Percentiles rank a stretch among this genome's conserved stretches.
Conservation (phyloP, 2,329 filamentous ascomycete genomes). For the Diaporthe longicolla region DNA sequence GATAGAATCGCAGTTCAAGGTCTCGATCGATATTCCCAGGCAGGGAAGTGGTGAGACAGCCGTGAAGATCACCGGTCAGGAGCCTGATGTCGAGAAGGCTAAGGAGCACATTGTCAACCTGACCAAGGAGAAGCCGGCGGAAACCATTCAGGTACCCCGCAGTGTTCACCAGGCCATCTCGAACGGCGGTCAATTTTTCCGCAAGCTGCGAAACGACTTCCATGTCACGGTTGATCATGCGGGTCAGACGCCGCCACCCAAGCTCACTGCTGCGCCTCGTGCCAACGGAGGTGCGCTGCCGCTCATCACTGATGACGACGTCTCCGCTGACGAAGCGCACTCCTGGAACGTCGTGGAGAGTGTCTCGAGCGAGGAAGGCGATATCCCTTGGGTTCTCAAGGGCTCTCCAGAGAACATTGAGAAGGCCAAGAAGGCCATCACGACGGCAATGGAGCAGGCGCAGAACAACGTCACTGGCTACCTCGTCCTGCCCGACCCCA, state of each 20-base stretch:
- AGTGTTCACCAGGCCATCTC: constrained; percentile 86
- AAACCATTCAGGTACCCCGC: constrained; percentile 87
- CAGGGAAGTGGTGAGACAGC: constrained; percentile 87
- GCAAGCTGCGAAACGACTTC: constrained; percentile 86
- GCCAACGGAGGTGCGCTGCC: constrained; percentile 78
- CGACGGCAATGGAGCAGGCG: constrained; percentile 80
- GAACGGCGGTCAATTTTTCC: constrained; percentile 89
- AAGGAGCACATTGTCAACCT: constrained; percentile 86
- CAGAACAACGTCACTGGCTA: constrained; percentile 84
- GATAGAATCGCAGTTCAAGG: constrained; percentile 87
- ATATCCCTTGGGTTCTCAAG: constrained; percentile 91
- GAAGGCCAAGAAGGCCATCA: constrained; percentile 83
- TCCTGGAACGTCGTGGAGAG: constrained; percentile 86
- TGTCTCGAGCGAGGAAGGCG: constrained; percentile 72
- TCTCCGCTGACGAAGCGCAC: constrained; percentile 75
- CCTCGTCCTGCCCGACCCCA: constrained; percentile 89
- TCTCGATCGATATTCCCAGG: constrained; percentile 91
- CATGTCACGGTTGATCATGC: constrained; percentile 93
- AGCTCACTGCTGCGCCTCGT: constrained; percentile 70
- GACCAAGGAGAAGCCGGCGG: constrained; percentile 88
- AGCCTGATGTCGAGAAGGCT: constrained; percentile 84
- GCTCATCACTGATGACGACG: constrained; percentile 91
- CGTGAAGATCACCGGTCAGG: constrained; percentile 87
- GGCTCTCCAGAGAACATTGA: constrained; percentile 83
- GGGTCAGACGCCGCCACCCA: constrained; percentile 81